Conservation (phyloP, 2,329 filamentous ascomycete species). For the Ceratocystis cubensis region DNA sequence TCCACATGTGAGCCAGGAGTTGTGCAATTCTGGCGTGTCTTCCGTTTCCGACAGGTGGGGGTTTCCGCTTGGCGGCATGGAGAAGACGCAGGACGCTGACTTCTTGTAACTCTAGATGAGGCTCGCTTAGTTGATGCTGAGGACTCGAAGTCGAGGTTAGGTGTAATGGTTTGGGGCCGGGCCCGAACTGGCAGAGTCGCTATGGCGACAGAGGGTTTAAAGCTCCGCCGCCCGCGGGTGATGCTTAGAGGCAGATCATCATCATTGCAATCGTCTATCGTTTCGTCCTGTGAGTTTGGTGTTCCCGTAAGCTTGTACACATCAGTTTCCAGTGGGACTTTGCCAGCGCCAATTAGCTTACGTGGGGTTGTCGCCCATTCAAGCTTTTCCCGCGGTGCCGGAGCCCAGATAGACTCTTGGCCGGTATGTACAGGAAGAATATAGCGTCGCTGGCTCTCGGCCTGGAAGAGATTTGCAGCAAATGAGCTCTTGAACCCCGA, state of each 20-base stretch:
- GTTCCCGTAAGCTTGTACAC: neutral
- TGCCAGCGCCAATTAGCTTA: neutral
- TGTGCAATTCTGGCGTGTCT: neutral
- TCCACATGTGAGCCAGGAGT: neutral
- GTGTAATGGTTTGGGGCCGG: too few species aligned
- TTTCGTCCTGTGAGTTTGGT: neutral
- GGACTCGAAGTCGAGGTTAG: too few species aligned
- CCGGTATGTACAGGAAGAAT: conserved; percentile 27
- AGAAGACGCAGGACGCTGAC: neutral
- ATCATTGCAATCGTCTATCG: neutral
- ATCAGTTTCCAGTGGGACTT: neutral
- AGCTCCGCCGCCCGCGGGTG: too few species aligned
- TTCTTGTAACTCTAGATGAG: too few species aligned
- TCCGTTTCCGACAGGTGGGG: neutral
- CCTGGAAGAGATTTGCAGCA: conserved; percentile 18
- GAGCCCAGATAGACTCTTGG: conserved; percentile 29
- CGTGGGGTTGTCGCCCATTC: conserved; percentile 20
- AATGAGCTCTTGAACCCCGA: conserved; percentile 21
- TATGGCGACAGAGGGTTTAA: too few species aligned
- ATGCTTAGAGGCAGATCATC: neutral
- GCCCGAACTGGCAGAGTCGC: too few species aligned
- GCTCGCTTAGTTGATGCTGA: too few species aligned
- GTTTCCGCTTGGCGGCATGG: neutral
- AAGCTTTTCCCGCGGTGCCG: conserved; percentile 23
- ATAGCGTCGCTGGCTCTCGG: conserved; percentile 25